Evolutionary conservation across 2,329 filamentous ascomycete species (phyloP).

Genomic region (Rhytidhysteron rufulum): DNA sequence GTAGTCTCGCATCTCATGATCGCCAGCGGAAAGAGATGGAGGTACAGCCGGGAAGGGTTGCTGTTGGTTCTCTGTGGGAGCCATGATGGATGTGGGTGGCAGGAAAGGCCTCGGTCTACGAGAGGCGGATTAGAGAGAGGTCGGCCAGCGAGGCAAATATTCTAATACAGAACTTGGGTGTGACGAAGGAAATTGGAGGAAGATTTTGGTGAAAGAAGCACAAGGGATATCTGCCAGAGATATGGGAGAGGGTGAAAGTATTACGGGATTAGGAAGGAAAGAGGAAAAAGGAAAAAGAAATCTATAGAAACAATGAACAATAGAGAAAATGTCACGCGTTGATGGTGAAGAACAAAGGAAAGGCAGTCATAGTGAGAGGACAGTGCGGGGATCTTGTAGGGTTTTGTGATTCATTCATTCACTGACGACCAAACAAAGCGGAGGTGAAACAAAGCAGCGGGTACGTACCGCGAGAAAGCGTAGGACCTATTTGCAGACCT

Average conservation of each 20-base stretch:
- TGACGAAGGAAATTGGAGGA: not conserved
- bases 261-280: slow-evolving; percentile 16
- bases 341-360: slow-evolving; percentile 31
- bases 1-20: slow-evolving; percentile 60
- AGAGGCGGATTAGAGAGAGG: slow-evolving; percentile 25
- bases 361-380: slow-evolving; percentile 16
- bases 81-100: slow-evolving; percentile 35
- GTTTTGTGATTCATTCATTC: slow-evolving; percentile 22
- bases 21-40: slow-evolving; percentile 58
- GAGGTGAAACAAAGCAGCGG: slow-evolving; percentile 22
- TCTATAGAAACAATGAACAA: slow-evolving; percentile 28
- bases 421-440: slow-evolving; percentile 18
- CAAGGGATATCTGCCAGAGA: slow-evolving; percentile 28
- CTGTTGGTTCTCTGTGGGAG: slow-evolving; percentile 51
- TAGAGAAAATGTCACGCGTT: too few species aligned
- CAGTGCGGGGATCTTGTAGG: slow-evolving; percentile 13
- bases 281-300: slow-evolving; percentile 22
- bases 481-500: slow-evolving; percentile 34
- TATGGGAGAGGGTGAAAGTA: slow-evolving; percentile 11
- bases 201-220: slow-evolving; percentile 4
- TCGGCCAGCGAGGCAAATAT: slow-evolving; percentile 9
- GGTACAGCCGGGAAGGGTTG: slow-evolving; percentile 52
- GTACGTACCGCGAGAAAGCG: slow-evolving; percentile 39
- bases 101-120: slow-evolving; percentile 27
- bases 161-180: too few species aligned